Conservation (phyloP, 139 green algal species). For the Gonium pectorale region DNA sequence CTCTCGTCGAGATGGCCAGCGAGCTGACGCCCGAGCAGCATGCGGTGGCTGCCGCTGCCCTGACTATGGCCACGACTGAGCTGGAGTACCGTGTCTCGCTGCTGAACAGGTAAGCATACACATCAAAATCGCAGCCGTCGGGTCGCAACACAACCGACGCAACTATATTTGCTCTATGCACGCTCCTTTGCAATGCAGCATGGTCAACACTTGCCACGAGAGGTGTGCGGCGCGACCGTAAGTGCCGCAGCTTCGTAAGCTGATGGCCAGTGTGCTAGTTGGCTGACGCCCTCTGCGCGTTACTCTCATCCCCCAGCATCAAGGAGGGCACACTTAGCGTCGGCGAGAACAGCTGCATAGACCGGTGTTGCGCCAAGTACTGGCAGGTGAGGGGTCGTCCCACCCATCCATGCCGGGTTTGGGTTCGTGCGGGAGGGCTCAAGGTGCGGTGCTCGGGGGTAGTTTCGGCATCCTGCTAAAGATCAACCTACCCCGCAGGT, state of each 20-base stretch:
- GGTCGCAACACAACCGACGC: no score
- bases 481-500: conserved; percentile 62
- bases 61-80: conserved; percentile 88
- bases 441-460: background rate
- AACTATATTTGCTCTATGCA: no score
- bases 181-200: conserved; percentile 62
- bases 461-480: no score
- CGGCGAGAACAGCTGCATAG: conserved; percentile 96
- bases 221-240: conserved; percentile 90
- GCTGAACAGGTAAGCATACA: conserved; percentile 85
- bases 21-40: background rate
- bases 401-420: no score
- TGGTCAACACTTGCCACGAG: conserved; percentile 87
- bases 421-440: no score
- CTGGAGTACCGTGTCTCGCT: conserved; percentile 95
- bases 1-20: background rate
- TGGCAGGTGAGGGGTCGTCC: conserved; percentile 98
- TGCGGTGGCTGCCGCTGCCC: conserved; percentile 38
- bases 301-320: conserved; percentile 73
- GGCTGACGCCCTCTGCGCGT: background rate
- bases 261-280: no score
- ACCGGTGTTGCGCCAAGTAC: conserved; percentile 96
- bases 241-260: conserved; percentile 44
- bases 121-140: background rate
- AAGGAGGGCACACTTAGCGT: conserved; percentile 96